phyloP scores from a whole-genome alignment of 352 stramenopile genomes.

The Pilasporangium apinafurcum region DNA sequence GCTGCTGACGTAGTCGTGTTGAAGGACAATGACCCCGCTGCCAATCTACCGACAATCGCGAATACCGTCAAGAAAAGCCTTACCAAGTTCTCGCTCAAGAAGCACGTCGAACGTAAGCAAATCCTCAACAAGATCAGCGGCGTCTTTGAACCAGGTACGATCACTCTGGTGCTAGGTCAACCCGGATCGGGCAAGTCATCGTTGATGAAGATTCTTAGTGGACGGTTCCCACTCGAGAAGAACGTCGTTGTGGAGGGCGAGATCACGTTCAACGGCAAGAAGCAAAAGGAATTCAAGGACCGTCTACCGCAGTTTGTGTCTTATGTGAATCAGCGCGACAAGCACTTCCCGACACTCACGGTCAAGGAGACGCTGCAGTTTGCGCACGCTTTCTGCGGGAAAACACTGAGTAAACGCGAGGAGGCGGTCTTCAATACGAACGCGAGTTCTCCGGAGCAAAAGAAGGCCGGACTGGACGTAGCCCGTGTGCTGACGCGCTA shows the following conservation, averaged over 20 bases:
- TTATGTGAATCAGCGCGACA: constrained; percentile 16
- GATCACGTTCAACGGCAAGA: constrained; percentile 18
- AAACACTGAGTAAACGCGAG: constrained; percentile 11
- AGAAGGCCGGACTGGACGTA: constrained; percentile 5
- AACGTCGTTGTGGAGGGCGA: constrained; percentile 12
- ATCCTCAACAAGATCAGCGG: constrained; percentile 16
- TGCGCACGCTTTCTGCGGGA: constrained; percentile 14
- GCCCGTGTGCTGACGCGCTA: constrained; percentile 2
- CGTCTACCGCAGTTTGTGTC: constrained; percentile 12
- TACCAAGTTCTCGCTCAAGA: constrained; percentile 7
- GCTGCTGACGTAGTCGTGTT: constrained; percentile 1
- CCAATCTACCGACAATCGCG: constrained; percentile 2
- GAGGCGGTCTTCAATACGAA: constrained; percentile 20
- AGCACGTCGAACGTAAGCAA: constrained; percentile 12
- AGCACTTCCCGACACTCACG: constrained; percentile 17
- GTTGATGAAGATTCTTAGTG: constrained; percentile 19
- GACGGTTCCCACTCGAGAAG: constrained; percentile 10
- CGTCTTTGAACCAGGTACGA: constrained; percentile 16
- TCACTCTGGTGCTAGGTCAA: constrained; percentile 22
- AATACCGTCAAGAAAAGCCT: constrained; percentile 6
- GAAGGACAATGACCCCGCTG: neutral
- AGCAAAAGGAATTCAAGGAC: constrained; percentile 9
- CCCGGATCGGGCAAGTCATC: constrained; percentile 18
- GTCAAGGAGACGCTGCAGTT: constrained; percentile 22
- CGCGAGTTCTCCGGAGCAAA: constrained; percentile 22